Conservation (phyloP, 305 asterid species). For the Solanum hybrid region DNA sequence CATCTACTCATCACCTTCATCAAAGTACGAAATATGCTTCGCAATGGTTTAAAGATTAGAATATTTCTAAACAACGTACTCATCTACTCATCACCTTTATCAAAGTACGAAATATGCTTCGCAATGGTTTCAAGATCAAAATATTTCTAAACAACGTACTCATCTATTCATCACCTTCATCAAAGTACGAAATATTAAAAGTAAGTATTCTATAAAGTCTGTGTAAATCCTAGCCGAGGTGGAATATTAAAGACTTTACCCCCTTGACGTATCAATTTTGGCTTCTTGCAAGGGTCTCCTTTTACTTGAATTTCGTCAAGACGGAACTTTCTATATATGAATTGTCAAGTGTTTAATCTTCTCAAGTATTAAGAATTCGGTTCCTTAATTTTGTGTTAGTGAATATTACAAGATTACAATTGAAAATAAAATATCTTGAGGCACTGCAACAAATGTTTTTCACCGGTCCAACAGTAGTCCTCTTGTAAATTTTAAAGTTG, state of each 20-base stretch:
- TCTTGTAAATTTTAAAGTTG: too few relatives aligned
- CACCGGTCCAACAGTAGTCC: too few relatives aligned
- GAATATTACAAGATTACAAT: not conserved
- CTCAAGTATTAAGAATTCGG: not conserved
- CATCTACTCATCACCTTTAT: not conserved
- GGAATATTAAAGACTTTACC: not conserved
- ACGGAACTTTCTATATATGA: not conserved
- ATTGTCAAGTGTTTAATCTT: not conserved
- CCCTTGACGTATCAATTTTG: not conserved
- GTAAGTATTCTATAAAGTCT: not conserved
- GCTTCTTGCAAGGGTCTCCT: not conserved
- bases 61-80: not conserved
- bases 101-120: too few relatives aligned
- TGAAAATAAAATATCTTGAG: too few relatives aligned
- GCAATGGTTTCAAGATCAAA: not conserved
- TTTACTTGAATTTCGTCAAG: not conserved
- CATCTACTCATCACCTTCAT: not conserved
- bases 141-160: not conserved
- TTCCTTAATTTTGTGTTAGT: not conserved
- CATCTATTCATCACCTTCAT: not conserved
- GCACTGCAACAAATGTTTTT: too few relatives aligned
- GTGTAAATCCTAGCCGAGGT: not conserved
- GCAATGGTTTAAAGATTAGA: not conserved
- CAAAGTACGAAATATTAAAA: too few relatives aligned
- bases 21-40: too few relatives aligned